Base-by-base conservation (phyloP, 768 basidiomycete species). In the Amylocystis lapponica region DNA sequence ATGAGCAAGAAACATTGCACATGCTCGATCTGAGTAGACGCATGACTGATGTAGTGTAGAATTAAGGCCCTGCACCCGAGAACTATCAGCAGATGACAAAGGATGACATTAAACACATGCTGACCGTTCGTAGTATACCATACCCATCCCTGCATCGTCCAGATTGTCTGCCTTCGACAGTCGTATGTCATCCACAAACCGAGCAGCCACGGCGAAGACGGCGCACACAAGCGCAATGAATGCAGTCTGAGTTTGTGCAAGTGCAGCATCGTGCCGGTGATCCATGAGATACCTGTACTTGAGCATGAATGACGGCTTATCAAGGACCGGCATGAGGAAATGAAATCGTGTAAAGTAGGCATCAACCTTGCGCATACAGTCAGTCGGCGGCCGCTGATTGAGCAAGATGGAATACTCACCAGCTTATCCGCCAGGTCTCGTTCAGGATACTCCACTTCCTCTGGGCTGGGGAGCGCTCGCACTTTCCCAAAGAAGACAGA, bases 1-100 rank as follows among this genome's bases (percentile, higher is more conserved):
- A 93, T 77, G 43, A 95, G 72, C 49, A 89, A 78, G 60, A 93
- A 84, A 63, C 86, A 86, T 68, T 94, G 92, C 23, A 94, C 91
- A 62, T 94, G 92, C 26, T 81, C 76, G 39, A 86, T 70, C 61
- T 92, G 86, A 30, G 81, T 88, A 43, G 83, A 86, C 33, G 87
- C 79, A 58, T 92, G 82, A 50, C 89, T 91, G 67, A 93, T 93
- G 63, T 93, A 93, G 59, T 93, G 90, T 27, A 95, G 66, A 46
- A 94, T 81, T 62, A 94, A 76, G 25, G 92, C 87, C 46, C 91
- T 94, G 29, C 3, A 29, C 27, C 33, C 41, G 9, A 45, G 39
- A 21, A 21, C 23, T 21, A 36, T 36, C 36, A 39, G 31, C 33
- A 36, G 27, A 37, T 4, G 22, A n/a, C 19, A 32, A 43, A 13